Evolutionary conservation across 495 filamentous ascomycete genomes (phyloP), one percentile per base, ranked within the genome.

Genomic region (Echria macrotheca): DNA sequence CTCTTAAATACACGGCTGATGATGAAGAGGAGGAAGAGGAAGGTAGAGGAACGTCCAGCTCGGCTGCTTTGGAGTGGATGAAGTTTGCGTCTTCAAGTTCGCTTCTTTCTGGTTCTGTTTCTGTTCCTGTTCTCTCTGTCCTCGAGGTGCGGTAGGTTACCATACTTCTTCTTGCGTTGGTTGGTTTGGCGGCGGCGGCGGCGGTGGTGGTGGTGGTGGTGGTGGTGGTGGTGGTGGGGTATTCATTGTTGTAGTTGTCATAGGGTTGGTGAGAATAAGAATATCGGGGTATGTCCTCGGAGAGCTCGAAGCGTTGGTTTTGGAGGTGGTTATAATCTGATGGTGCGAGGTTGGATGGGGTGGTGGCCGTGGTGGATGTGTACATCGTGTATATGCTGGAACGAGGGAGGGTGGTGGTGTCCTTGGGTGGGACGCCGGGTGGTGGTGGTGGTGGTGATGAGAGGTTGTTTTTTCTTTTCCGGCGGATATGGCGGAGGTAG

Each of bases 401-500:
- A 1, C 38, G 19, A 12, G 12, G 19, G n/a, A n/a, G n/a, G n/a
- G n/a, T n/a, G 21, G 2, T 25, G 3, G 19, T 17, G 19, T 41
- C 38, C n/a, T 41, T 41, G 5, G 38, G 38, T 24, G 38, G 38
- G 2, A 21, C 18, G 2, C 18, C 2, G 18, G 38, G 38, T 4
- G 3, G 38, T 4, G 38, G 19, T 12, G 21, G 8, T 11, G 15
- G 38, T 3, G 15, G 28, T 31, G 28, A 12, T 31, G 28, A 6
- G 28, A 6, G 28, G 28, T 6, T 12, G 28, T 12, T 6, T 12
- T 31, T 31, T 31, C n/a, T n/a, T n/a, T 37, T 37, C 35, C 17
- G 17, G 15, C 54, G 54, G 31, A 50, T 46, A 22, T 55, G 29
- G 2, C 59, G 59, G 31, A 56, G 42, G 21, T 52, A 60, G 50